phyloP scores from a whole-genome alignment of 208 protist genomes.

The Strigomonas oncopelti region DNA sequence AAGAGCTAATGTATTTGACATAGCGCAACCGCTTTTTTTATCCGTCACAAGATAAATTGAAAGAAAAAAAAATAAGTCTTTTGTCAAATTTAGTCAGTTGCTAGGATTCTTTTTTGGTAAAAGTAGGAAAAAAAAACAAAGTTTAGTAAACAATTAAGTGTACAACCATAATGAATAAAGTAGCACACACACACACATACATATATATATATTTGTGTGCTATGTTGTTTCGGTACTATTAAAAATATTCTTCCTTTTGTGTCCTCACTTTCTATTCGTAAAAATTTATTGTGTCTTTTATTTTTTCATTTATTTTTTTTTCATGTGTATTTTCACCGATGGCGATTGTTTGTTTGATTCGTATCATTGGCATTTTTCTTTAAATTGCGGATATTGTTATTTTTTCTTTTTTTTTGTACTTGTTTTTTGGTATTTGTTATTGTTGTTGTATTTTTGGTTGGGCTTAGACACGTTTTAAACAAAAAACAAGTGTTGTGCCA shows the following conservation, averaged over 20 bases:
- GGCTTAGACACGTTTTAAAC: conserved; percentile 13
- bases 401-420: conserved; percentile 8
- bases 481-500: neutral
- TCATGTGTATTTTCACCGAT: neutral
- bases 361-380: neutral
- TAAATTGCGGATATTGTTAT: neutral
- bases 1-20: no score
- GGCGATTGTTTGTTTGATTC: neutral
- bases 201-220: no score
- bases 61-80: no score
- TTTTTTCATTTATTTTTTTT: conserved; percentile 4
- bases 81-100: no score
- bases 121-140: no score
- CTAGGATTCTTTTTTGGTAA: no score
- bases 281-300: neutral
- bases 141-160: no score
- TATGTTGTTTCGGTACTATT: neutral
- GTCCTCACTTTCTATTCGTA: conserved; percentile 2
- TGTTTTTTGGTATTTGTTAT: conserved; percentile 13
- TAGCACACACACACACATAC: no score
- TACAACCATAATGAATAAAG: no score
- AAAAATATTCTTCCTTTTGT: conserved; percentile 5
- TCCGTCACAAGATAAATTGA: no score
- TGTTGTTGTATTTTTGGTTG: neutral
- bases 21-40: no score